Evolutionary conservation across 139 green algal genomes (phyloP).

Genomic region (Asterochloris erici): DNA sequence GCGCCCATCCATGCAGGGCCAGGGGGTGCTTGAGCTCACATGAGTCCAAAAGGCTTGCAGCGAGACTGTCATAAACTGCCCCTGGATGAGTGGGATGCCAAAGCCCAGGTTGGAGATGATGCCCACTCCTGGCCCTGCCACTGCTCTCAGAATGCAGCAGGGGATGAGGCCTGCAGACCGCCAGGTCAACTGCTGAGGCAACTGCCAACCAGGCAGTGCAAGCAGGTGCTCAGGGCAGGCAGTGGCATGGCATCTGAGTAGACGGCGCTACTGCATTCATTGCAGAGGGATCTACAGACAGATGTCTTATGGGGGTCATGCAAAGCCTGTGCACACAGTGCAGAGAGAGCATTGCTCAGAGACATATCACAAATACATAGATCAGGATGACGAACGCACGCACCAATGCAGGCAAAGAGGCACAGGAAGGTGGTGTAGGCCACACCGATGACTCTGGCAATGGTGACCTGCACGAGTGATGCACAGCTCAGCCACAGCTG

Average conservation of each 20-base stretch:
- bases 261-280: too few species aligned
- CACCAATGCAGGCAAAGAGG: background rate
- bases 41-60: too few species aligned
- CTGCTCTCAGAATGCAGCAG: background rate
- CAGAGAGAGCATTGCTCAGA: too few species aligned
- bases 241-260: too few species aligned
- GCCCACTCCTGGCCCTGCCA: background rate
- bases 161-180: background rate
- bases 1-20: too few species aligned
- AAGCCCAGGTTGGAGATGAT: slow-evolving; percentile 19
- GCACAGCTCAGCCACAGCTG: background rate
- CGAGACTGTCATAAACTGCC: background rate
- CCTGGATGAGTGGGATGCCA: slow-evolving; percentile 4
- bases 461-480: background rate
- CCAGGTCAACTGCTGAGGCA: background rate
- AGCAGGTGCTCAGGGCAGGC: too few species aligned
- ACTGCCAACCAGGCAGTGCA: background rate
- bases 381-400: background rate
- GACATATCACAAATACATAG: background rate
- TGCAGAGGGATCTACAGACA: too few species aligned
- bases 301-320: too few species aligned
- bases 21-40: too few species aligned
- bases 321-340: too few species aligned
- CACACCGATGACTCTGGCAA: background rate
- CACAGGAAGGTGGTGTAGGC: slow-evolving; percentile 1